Percentiles rank a stretch among this genome's conserved stretches.
phyloP scores from a whole-genome alignment of 495 filamentous ascomycete species.

The Aspergillus heteromorphus region DNA sequence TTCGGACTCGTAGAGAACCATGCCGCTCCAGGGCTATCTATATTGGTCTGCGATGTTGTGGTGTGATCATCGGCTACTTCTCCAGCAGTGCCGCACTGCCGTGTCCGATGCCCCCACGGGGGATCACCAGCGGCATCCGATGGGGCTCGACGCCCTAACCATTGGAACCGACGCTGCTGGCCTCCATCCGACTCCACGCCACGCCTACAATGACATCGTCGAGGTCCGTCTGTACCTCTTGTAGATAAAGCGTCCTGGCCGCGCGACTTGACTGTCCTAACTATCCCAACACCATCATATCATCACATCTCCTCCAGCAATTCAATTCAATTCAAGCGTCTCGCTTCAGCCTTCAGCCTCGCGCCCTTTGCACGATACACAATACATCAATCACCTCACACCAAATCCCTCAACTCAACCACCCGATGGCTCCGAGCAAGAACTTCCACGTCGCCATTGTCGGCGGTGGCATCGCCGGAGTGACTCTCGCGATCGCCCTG shows the following conservation, averaged over 20 bases:
- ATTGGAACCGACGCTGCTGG: slow-evolving; percentile 12
- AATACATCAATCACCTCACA: background rate
- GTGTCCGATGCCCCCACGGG: slow-evolving; percentile 11
- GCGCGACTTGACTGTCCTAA: background rate
- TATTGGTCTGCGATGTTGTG: background rate
- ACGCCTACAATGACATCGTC: background rate
- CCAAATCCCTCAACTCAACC: background rate
- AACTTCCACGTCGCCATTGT: slow-evolving; percentile 33
- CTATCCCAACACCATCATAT: background rate
- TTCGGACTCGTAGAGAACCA: background rate
- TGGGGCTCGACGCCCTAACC: slow-evolving; percentile 9
- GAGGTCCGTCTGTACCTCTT: background rate
- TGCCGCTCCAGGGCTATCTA: background rate
- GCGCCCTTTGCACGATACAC: background rate
- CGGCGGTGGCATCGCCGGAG: slow-evolving; percentile 35
- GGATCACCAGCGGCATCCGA: slow-evolving; percentile 7
- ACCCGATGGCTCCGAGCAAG: slow-evolving; percentile 7
- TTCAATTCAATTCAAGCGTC: too few relatives aligned
- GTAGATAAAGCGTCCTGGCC: background rate
- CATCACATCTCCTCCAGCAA: too few relatives aligned
- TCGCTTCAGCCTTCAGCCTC: too few relatives aligned
- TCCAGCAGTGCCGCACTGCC: background rate
- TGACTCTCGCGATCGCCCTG: slow-evolving; percentile 31
- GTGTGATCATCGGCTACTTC: background rate
- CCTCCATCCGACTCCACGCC: slow-evolving; percentile 14